phyloP scores from a whole-genome alignment of 83 land plant species.

The Picea abies region DNA sequence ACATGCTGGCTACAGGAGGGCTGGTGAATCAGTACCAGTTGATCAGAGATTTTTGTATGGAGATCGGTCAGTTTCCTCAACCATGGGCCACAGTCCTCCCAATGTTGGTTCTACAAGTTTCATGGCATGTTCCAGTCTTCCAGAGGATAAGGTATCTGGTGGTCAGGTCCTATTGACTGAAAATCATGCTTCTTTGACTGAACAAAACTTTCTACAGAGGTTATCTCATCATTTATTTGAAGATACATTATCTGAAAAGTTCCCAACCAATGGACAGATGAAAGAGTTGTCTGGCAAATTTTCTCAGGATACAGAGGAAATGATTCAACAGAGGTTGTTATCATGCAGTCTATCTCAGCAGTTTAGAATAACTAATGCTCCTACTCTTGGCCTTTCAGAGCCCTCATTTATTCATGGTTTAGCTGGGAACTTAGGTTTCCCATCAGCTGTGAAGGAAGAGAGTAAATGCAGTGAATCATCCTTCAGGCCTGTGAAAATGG shows the following conservation, averaged over 20 bases:
- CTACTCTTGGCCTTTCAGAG: background rate
- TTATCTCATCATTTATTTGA: constrained; percentile 12
- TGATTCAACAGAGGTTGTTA: background rate
- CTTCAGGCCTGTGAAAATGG: constrained; percentile 18
- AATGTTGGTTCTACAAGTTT: background rate
- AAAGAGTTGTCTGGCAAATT: constrained; percentile 10
- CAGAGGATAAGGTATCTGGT: background rate
- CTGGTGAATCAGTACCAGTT: background rate
- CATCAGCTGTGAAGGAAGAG: background rate
- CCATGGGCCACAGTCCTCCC: constrained; percentile 1
- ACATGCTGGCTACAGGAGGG: constrained; percentile 9
- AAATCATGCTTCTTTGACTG: constrained; percentile 4
- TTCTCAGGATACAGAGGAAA: constrained; percentile 7
- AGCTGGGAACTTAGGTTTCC: background rate
- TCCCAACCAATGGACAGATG: background rate
- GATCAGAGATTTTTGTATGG: background rate
- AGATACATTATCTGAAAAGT: background rate
- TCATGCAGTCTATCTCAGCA: background rate
- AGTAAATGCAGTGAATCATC: background rate
- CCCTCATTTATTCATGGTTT: background rate
- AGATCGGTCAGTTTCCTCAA: background rate
- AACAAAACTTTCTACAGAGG: constrained; percentile 8
- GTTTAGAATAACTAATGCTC: background rate
- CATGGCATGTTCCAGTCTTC: constrained; percentile 5
- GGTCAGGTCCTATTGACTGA: background rate